Base-by-base conservation (phyloP, 1,284 basidiomycete species). In the Phellinidium pouzarii region DNA sequence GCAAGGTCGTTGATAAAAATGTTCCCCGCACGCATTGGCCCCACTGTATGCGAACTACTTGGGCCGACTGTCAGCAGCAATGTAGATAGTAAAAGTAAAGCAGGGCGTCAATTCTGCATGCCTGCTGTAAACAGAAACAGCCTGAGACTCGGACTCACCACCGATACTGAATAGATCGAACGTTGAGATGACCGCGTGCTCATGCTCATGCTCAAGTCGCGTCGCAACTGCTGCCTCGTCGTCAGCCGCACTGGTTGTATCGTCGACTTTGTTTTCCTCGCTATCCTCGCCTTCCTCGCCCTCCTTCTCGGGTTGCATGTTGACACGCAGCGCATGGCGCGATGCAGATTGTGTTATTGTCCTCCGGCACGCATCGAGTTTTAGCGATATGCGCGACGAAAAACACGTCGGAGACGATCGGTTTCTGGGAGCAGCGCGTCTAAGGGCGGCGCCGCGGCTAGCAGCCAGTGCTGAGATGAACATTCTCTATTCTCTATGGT, bases 151-250 rank as follows among this genome's bases (percentile, higher is more conserved):
- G n/a, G n/a, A 60, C 72, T 61, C 62, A 82, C 86, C 87, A 50
- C 94, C 94, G 57, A 97, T 90, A 56, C 88, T 92, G 72, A 97
- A 97, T 44, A 98, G 72, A 68, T 97, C 94, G 61, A 94, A 94
- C 0, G 91, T 84, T 0, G 87, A 90, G 50, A 97, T 94, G 57
- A 96, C 94, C 0, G 93, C 94, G 72, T 96, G 93, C 54, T 93
- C 87, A n/a, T 79, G 73, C 54, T 93, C 87, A n/a, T 79, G 73
- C 49, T 66, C 64, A 37, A 59, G 64, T 20, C 60, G 61, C 8
- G 58, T 48, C 11, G 37, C 14, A 11, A n/a, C 27, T 38, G 22
- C 22, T n/a, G 12, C 47, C 17, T 11, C 47, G 14, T 19, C 43
- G 19, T 56, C 45, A 17, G 25, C 7, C 20, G 11, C 23, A 14